These are phyloP conservation scores for Sarocladiaceae sp. DNA, from an alignment of 2,329 filamentous ascomycete genomes.

Conservation along the genomic window DNA sequence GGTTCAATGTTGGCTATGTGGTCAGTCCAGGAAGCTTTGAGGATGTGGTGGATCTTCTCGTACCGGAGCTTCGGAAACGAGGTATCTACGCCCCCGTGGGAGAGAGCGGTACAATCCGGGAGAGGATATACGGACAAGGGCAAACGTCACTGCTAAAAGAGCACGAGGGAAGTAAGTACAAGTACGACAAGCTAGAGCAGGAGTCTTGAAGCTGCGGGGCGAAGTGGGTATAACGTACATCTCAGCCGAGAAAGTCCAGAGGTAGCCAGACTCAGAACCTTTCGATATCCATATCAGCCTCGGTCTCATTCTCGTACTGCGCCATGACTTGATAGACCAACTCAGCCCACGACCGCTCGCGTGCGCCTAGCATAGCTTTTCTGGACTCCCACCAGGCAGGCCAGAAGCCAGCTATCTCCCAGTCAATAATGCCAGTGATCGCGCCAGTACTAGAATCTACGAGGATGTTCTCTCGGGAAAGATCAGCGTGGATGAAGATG, in stretches of 20 bases:
- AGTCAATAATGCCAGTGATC: constrained; percentile 8
- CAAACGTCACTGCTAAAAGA: no score
- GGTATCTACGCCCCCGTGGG: no score
- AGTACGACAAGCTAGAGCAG: no score
- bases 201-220: no score
- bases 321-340: neutral
- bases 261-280: neutral
- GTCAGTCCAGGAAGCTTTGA: constrained; percentile 65
- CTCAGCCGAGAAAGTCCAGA: no score
- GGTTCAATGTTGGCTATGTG: constrained; percentile 70
- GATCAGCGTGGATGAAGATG: constrained; percentile 7
- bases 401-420: neutral
- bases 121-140: no score
- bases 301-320: neutral
- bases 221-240: no score
- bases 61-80: constrained; percentile 58
- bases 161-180: no score
- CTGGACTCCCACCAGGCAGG: neutral
- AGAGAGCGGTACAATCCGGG: no score
- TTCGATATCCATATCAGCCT: neutral
- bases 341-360: neutral
- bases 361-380: neutral
- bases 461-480: constrained; percentile 10
- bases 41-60: constrained; percentile 60
- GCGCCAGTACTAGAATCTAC: neutral